Base-by-base conservation (phyloP, 2,329 filamentous ascomycete genomes). In the Tympanopsis confertula region DNA sequence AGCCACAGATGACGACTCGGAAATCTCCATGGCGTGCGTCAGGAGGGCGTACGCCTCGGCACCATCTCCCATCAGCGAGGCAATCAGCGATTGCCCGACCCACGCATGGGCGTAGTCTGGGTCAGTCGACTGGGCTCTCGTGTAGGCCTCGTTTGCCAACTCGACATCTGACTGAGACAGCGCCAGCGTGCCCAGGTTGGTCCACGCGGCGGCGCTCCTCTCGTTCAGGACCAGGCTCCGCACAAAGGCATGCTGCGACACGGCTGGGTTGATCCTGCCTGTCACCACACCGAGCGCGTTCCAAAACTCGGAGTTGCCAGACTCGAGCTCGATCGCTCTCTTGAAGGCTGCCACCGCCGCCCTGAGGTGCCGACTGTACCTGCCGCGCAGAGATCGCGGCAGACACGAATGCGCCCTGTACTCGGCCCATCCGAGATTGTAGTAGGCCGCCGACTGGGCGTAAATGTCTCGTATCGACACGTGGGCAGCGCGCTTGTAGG, bases 261-360 rank as follows among this genome's bases (percentile, higher is more conserved):
- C 85, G 40, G 82, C 78, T 0, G 88, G 82, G 51, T 85, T 95
- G 46, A 95, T 70, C 35, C 77, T 76, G 44, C 86, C 88, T 2
- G 91, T 95, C 19, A 85, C 86, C 3, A 96, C 86, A 36, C 89
- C 91, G 3, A 98, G 69, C 0, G 91, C 82, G 52, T 96, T 96
- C 91, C 91, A 98, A 56, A 96, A 96, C 47, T 96, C 89, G 0
- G 86, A 68, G 52, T 96, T 98, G 37, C 87, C 85, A 5, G 88
- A 84, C 57, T 98, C 93, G 1, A 95, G 69, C 58, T 96, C 91
- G 45, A 98, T 98, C 1, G 91, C 85, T 33, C 86, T 74, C 62
- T 98, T 98, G 70, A 98, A 96, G 49, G 86, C 91, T 39, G 80
- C 74, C 44, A 96, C 82, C 1, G 91, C 75, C 5, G 87, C 80